Conservation (phyloP, 2,329 filamentous ascomycete species). For the Immersiporthe knoxdaviesiana region DNA sequence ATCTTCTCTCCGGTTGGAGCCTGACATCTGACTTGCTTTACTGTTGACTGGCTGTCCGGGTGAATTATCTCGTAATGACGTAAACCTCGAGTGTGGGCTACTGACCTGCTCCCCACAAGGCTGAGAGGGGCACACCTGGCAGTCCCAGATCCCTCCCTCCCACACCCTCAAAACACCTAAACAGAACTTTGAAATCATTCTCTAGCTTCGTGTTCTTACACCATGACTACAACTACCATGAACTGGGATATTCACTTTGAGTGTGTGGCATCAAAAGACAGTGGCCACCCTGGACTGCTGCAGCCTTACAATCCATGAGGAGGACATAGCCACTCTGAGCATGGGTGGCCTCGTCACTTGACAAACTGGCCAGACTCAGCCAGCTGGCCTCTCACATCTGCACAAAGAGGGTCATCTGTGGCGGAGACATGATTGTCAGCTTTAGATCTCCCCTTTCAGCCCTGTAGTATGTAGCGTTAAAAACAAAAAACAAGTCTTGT, state of each 20-base stretch:
- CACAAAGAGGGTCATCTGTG: neutral
- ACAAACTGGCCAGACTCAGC: neutral
- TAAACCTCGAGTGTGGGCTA: constrained; percentile 7
- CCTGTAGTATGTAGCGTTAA: neutral
- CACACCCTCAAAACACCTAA: no score
- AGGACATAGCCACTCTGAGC: neutral
- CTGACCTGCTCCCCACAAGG: neutral
- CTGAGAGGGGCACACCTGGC: neutral
- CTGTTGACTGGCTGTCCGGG: constrained; percentile 29
- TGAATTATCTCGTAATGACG: constrained; percentile 22
- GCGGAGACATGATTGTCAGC: neutral
- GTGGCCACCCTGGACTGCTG: neutral
- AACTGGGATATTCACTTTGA: neutral
- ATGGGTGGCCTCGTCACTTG: constrained; percentile 13
- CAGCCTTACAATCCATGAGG: neutral
- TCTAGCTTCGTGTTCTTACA: no score
- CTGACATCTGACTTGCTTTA: constrained; percentile 4
- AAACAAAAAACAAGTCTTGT: no score
- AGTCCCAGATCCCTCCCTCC: no score
- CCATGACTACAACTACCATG: no score
- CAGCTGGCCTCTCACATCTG: constrained; percentile 1
- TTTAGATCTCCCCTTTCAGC: neutral
- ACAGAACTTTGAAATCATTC: no score
- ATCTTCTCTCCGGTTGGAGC: neutral
- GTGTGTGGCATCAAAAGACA: neutral